A percentile compares a stretch with the other conserved stretches of the same genome.
Evolutionary conservation across 2,329 filamentous ascomycete species (phyloP).

Genomic region (Plenodomus lindquistii): DNA sequence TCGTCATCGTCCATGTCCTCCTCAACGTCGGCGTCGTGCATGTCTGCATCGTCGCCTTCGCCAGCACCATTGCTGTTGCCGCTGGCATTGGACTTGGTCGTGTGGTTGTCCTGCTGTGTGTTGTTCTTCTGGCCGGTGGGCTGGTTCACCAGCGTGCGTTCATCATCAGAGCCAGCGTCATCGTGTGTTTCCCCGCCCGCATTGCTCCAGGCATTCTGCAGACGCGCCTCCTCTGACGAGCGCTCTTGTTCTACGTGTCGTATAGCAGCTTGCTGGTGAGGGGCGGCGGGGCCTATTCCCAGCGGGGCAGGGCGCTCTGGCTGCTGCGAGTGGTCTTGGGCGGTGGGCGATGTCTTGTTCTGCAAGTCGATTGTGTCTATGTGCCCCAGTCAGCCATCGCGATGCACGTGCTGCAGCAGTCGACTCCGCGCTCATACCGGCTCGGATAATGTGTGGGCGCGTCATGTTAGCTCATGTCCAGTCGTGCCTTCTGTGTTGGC

Average conservation of each 20-base stretch:
- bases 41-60: constrained; percentile 53
- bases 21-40: constrained; percentile 66
- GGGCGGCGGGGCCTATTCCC: constrained; percentile 63
- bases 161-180: constrained; percentile 64
- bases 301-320: constrained; percentile 55
- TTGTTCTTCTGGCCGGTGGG: constrained; percentile 31
- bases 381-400: constrained; percentile 26
- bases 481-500: constrained; percentile 13
- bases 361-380: constrained; percentile 95
- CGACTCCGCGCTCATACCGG: constrained; percentile 47
- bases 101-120: not conserved
- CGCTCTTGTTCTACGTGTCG: constrained; percentile 77
- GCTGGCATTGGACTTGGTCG: not conserved
- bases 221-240: constrained; percentile 70
- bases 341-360: constrained; percentile 78
- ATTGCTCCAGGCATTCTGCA: constrained; percentile 59
- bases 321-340: constrained; percentile 74
- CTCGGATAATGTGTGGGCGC: constrained; percentile 60
- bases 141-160: constrained; percentile 38
- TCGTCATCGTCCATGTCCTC: constrained; percentile 86
- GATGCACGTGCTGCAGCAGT: not conserved
- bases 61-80: constrained; percentile 13
- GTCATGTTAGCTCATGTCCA: constrained; percentile 54
- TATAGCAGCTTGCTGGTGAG: constrained; percentile 84
- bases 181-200: constrained; percentile 45